Evolutionary conservation across 2,329 filamentous ascomycete species (phyloP), one percentile per base, ranked within the genome.

Genomic region (Clonostachys rhizophaga): DNA sequence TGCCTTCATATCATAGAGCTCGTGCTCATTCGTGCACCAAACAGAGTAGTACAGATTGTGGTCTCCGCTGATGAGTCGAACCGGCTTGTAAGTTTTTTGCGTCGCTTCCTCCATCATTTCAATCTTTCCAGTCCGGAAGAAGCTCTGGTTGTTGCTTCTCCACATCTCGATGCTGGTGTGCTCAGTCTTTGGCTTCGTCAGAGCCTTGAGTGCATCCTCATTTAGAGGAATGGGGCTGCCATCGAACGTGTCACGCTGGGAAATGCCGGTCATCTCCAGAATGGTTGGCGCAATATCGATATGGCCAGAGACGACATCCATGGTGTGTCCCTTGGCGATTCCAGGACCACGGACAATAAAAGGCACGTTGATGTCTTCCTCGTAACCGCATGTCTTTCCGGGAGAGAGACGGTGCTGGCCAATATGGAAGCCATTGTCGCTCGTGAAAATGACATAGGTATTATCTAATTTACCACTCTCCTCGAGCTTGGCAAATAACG

Each of bases 1-100:
- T 45, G 40, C 77, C 50, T 66, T 72, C 20, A 83, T 55, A 51
- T 85, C 74, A 55, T 85, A 86, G 2, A 83, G 69, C 59, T 86
- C 81, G 46, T 78, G 74, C 55, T 84, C 81, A 49, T 79, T 78
- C 16, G 65, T 83, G 59, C 83, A 86, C 81, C 82, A 86, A 0
- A 86, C 80, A 0, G 79, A 72, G 53, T 86, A 86, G 49, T 80
- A 78, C 3, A 84, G 57, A 53, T 75, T 79, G 54, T 84, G 85
- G 3, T 61, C 59, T 3, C 68, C 56, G 2, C 70, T 62, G 14
- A 78, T 62, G 5, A 83, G 58, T 17, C 79, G 68, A n/a, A 81
- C 51, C 0, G 67, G 70, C 58, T 83, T 83, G 44, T 50, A 50
- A 6, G 46, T 50, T 34, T 50, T 50, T 34, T 40, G 33, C 5